phyloP scores from a whole-genome alignment of 345 rosid species.

The Dimocarpus longan region DNA sequence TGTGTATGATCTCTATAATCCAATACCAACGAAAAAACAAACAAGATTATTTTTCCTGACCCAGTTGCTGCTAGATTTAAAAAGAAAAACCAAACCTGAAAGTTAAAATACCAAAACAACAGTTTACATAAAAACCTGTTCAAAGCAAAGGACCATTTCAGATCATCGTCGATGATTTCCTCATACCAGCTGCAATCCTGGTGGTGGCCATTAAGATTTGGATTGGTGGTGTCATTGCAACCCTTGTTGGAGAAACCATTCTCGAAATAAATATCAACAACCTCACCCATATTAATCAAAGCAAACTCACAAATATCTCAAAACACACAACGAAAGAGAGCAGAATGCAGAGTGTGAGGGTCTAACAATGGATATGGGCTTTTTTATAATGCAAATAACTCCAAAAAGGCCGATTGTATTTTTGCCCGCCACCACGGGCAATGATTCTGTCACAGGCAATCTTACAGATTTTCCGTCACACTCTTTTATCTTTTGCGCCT shows the following conservation, averaged over 20 bases:
- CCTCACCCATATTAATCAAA: constrained; percentile 63
- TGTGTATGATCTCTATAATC: not conserved
- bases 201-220: constrained; percentile 30
- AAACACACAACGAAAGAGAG: not conserved
- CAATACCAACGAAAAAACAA: not conserved
- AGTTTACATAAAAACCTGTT: constrained; percentile 55
- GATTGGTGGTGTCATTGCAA: constrained; percentile 42
- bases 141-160: constrained; percentile 92
- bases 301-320: not conserved
- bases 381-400: constrained; percentile 4
- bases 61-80: too few species aligned
- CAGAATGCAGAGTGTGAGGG: not conserved
- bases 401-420: not conserved
- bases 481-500: not conserved
- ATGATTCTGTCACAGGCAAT: constrained; percentile 24
- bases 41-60: too few species aligned
- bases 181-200: constrained; percentile 71
- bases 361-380: not conserved
- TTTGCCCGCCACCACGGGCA: constrained; percentile 14
- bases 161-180: constrained; percentile 80
- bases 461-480: constrained; percentile 20
- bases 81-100: too few species aligned
- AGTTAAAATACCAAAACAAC: not conserved
- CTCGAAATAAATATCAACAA: constrained; percentile 52
- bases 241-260: constrained; percentile 56